Evolutionary conservation across 192 early-diverging fungal species (phyloP).

Genomic region (Coemansia sp.): DNA sequence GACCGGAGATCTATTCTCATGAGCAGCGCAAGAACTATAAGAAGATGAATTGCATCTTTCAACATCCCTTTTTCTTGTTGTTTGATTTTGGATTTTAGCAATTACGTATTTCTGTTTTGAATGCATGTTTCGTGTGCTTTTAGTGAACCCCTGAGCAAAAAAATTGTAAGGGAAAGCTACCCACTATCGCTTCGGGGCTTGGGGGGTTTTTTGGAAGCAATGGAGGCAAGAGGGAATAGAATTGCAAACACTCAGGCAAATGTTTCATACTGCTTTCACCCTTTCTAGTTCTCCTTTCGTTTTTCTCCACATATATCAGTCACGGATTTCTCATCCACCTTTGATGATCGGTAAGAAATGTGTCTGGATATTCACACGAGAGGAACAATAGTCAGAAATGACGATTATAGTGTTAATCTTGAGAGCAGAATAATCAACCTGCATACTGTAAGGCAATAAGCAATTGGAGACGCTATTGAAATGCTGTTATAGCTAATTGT

Average conservation of each 20-base stretch:
- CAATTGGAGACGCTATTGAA: too few relatives aligned
- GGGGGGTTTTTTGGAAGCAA: not conserved
- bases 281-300: not conserved
- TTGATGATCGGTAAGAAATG: not conserved
- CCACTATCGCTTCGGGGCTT: not conserved
- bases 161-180: not conserved
- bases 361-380: not conserved
- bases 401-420: too few relatives aligned
- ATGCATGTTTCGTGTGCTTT: not conserved
- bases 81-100: not conserved
- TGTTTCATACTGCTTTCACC: slow-evolving; percentile 1
- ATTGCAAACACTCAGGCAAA: not conserved
- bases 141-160: slow-evolving; percentile 8
- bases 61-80: not conserved
- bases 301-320: not conserved
- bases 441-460: too few relatives aligned
- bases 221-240: not conserved
- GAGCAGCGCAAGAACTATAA: not conserved
- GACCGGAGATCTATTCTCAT: not conserved
- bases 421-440: too few relatives aligned
- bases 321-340: not conserved
- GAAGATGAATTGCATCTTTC: not conserved
- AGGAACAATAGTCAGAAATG: not conserved
- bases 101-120: not conserved
- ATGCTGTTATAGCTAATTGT: too few relatives aligned